phyloP scores from a whole-genome alignment of 2,329 filamentous ascomycete species.

The Fusarium nisikadoi region DNA sequence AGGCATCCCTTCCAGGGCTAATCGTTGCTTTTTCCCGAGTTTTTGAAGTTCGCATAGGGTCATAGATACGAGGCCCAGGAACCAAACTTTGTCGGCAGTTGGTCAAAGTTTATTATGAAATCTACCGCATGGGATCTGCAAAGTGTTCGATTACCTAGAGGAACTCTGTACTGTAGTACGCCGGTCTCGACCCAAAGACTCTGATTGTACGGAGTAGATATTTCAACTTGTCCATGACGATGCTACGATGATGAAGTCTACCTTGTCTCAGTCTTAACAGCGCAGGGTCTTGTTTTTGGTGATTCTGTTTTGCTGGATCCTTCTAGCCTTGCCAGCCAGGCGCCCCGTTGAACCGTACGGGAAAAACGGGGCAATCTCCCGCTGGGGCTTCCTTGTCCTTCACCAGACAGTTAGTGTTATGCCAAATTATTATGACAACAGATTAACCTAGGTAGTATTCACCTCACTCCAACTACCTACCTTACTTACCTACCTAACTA shows the following conservation, averaged over 20 bases:
- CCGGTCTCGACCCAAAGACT: not conserved
- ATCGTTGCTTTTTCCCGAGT: not conserved
- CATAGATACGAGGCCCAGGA: not conserved
- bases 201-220: not conserved
- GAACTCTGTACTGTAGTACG: not conserved
- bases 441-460: not conserved
- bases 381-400: slow-evolving; percentile 29
- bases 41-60: not conserved
- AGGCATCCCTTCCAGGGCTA: not conserved
- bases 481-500: too few species aligned
- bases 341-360: slow-evolving; percentile 28
- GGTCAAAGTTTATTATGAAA: not conserved
- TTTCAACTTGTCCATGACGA: not conserved
- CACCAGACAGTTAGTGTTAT: not conserved
- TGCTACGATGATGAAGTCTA: not conserved
- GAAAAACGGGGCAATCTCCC: slow-evolving; percentile 26
- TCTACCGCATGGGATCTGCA: not conserved
- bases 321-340: slow-evolving; percentile 1
- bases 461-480: too few species aligned
- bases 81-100: not conserved
- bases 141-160: not conserved
- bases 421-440: not conserved
- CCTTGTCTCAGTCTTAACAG: not conserved
- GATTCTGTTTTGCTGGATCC: slow-evolving; percentile 4
- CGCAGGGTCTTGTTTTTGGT: not conserved